Evolutionary conservation across 805 yeast genomes (phyloP), one percentile per base, ranked within the genome.

Genomic region (Nakazawaea siamensis): DNA sequence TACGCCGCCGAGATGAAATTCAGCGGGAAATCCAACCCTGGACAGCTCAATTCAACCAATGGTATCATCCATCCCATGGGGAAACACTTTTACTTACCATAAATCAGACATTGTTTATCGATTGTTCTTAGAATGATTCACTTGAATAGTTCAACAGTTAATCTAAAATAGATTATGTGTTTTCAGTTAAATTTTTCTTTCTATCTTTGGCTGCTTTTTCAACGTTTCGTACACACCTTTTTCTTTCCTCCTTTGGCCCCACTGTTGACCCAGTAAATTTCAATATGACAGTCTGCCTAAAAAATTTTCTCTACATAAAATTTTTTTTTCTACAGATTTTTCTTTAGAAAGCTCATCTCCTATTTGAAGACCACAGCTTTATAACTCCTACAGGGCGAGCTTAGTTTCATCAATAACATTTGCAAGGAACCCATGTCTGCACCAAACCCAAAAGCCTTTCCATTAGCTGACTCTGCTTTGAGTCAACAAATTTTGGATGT

Each of bases 381-480:
- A 14, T 8, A 27, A 27, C 12, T 18, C 13, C 17, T 15, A 13
- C 47, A 58, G 57, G 67, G 67, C 64, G 67, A 60, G 66, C 65
- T 43, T 37, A 24, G 8, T 8, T 24, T 8, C 13, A n/a, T 6
- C 11, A 7, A 14, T 12, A 24, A 9, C 15, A 13, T 17, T 46
- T 52, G 76, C 76, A 70, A 70, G 76, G 76, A 70, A 62, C 75
- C 74, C 39, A 84, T 81, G 90, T 80, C 90, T 61, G 73, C 86
- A 46, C 86, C 94, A 67, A 90, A 90, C 77, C 94, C 96, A 64
- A 84, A 88, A 64, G 99, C 99, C 47, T 92, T 92, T 71, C 99
- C 99, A 61, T 76, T 92, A 58, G 97, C 99, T 55, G 97, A 92
- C 62, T 80, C 95, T 48, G 87, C 80, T 50, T 75, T 94, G 54